Conservation (phyloP, 2,329 filamentous ascomycete genomes). For the Epichloe gansuensis region DNA sequence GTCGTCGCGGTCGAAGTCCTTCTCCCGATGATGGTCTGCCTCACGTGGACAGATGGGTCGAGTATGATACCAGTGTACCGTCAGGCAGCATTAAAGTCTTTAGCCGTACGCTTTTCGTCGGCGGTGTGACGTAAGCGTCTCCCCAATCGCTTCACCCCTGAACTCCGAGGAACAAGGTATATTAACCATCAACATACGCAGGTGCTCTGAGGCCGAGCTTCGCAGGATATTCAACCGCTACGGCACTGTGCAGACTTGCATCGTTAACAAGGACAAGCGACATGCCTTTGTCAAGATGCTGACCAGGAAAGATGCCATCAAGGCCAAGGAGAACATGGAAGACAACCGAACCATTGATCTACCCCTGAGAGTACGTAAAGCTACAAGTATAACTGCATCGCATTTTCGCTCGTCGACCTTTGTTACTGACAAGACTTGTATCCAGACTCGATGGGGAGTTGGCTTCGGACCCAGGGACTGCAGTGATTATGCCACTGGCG, state of each 20-base stretch:
- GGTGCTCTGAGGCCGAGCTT: conserved; percentile 69
- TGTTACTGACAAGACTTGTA: conserved; percentile 7
- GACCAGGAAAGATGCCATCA: conserved; percentile 71
- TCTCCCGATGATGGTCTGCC: conserved; percentile 33
- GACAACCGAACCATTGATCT: conserved; percentile 59
- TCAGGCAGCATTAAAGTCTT: conserved; percentile 78
- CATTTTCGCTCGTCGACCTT: not conserved
- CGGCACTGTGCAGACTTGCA: conserved; percentile 89
- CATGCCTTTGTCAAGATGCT: conserved; percentile 99
- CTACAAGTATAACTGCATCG: not conserved
- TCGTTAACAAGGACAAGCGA: conserved; percentile 94
- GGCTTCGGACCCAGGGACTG: conserved; percentile 95
- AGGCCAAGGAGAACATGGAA: conserved; percentile 81
- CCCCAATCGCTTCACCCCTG: not conserved
- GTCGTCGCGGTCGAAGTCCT: conserved; percentile 54
- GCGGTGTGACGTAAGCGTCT: conserved; percentile 70
- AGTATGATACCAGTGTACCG: conserved; percentile 64
- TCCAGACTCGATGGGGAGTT: conserved; percentile 86
- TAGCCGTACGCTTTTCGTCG: conserved; percentile 91
- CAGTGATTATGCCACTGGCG: conserved; percentile 84
- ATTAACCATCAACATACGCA: conserved; percentile 17
- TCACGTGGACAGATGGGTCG: conserved; percentile 54
- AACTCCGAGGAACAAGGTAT: not conserved
- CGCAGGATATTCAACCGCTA: conserved; percentile 68
- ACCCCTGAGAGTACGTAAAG: conserved; percentile 53